These are phyloP conservation scores for Metschnikowia anglica DNA, from an alignment of 805 yeast genomes.

Conservation along the genomic window DNA sequence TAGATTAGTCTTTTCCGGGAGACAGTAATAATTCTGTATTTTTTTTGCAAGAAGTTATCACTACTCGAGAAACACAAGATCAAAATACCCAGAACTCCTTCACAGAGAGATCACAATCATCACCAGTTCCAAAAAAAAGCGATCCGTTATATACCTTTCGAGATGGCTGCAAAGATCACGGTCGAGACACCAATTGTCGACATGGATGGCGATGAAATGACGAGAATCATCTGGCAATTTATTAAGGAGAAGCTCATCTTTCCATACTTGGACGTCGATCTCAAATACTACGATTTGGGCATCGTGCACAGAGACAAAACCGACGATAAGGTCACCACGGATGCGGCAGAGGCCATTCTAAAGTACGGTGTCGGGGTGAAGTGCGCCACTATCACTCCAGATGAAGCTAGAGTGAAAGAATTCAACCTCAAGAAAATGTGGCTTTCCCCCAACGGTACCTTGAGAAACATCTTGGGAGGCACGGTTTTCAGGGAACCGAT, in stretches of 20 bases:
- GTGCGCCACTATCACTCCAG: constrained; percentile 86
- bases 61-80: not conserved
- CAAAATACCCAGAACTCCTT: not conserved
- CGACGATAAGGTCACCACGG: constrained; percentile 70
- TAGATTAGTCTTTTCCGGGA: not conserved
- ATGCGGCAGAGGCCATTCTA: constrained; percentile 74
- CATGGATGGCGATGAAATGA: constrained; percentile 84
- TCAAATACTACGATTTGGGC: constrained; percentile 75
- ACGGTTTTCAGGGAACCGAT: constrained; percentile 85
- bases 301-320: constrained; percentile 68
- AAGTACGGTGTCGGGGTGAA: constrained; percentile 78
- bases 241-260: constrained; percentile 65
- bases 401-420: constrained; percentile 75
- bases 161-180: constrained; percentile 49
- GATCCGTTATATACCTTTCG: not conserved
- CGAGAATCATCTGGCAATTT: constrained; percentile 77
- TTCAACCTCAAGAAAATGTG: constrained; percentile 76
- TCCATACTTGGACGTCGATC: constrained; percentile 70
- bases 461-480: constrained; percentile 77
- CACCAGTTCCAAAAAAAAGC: not conserved
- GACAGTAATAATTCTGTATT: not conserved
- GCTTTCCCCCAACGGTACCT: constrained; percentile 84
- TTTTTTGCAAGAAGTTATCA: not conserved
- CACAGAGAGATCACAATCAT: not conserved
- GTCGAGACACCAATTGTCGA: constrained; percentile 76